Evolutionary conservation across 2,329 filamentous ascomycete genomes (phyloP).

Genomic region (Nothomitra cinnamomea): DNA sequence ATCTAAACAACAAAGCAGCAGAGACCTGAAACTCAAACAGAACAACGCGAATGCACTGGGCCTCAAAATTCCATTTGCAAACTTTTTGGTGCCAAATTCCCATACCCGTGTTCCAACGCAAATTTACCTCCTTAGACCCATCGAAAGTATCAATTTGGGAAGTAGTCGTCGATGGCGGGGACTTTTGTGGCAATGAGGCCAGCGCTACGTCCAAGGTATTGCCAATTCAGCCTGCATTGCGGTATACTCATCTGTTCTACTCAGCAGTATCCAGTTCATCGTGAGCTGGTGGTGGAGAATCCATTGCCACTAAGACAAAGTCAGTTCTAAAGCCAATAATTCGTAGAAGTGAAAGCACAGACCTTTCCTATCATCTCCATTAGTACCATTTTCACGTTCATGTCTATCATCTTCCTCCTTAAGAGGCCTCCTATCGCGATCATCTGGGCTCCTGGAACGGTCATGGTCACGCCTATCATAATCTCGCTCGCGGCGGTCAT

Average conservation of each 20-base stretch:
- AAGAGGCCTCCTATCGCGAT: constrained; percentile 41
- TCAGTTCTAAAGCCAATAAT: neutral
- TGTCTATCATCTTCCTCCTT: constrained; percentile 38
- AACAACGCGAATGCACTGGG: neutral
- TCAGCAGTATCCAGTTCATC: constrained; percentile 96
- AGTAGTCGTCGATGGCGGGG: neutral
- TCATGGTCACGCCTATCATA: constrained; percentile 51
- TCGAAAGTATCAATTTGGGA: neutral
- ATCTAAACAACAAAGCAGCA: neutral
- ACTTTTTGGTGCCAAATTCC: constrained; percentile 1
- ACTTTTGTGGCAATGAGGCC: neutral
- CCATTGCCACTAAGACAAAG: constrained; percentile 32
- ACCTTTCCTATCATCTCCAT: constrained; percentile 88
- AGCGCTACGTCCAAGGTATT: neutral
- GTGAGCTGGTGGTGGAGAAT: constrained; percentile 67
- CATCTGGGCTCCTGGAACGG: constrained; percentile 52
- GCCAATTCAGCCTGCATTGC: constrained; percentile 2
- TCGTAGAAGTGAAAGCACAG: constrained; percentile 3
- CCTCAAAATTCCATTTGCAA: neutral
- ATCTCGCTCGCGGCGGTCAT: constrained; percentile 68
- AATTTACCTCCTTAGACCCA: constrained; percentile 3
- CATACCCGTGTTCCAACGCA: neutral
- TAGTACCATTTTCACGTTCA: constrained; percentile 59
- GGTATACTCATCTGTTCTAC: constrained; percentile 21
- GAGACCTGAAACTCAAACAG: constrained; percentile 2